phyloP scores from a whole-genome alignment of 2,329 filamentous ascomycete species.

The Fusarium verticillioides region DNA sequence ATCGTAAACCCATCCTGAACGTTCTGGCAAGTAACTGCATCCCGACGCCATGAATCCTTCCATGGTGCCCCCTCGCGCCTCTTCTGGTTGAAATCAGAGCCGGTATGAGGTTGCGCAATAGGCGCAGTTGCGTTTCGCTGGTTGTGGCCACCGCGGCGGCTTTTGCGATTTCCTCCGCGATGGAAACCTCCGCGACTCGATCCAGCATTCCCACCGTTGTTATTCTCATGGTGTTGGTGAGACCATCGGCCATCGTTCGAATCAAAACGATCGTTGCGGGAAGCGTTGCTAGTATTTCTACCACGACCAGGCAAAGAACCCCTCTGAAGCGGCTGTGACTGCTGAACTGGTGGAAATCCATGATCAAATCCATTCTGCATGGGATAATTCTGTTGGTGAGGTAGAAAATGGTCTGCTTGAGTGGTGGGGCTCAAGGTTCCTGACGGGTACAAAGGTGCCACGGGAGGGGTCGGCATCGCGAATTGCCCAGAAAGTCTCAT shows the following conservation, averaged over 20 bases:
- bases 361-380: slow-evolving; percentile 6
- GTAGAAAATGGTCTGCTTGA: background rate
- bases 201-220: background rate
- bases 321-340: slow-evolving; percentile 5
- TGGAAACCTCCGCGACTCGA: slow-evolving; percentile 23
- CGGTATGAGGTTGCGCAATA: slow-evolving; percentile 6
- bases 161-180: slow-evolving; percentile 21
- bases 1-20: slow-evolving; percentile 2
- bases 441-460: slow-evolving; percentile 6
- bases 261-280: slow-evolving; percentile 18
- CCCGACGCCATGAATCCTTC: slow-evolving; percentile 35
- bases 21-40: slow-evolving; percentile 41
- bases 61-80: slow-evolving; percentile 27
- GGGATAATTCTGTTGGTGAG: background rate
- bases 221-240: slow-evolving; percentile 22
- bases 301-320: background rate
- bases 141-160: slow-evolving; percentile 31
- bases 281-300: slow-evolving; percentile 12
- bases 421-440: background rate
- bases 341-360: slow-evolving; percentile 6
- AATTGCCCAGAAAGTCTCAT: background rate
- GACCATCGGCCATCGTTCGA: slow-evolving; percentile 18
- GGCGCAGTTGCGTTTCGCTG: slow-evolving; percentile 38
- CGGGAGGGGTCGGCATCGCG: background rate
- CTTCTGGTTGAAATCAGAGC: slow-evolving; percentile 14